These are phyloP conservation scores for Haplosporangium sp. DNA, from an alignment of 371 early-diverging fungal genomes.

Conservation along the genomic window DNA sequence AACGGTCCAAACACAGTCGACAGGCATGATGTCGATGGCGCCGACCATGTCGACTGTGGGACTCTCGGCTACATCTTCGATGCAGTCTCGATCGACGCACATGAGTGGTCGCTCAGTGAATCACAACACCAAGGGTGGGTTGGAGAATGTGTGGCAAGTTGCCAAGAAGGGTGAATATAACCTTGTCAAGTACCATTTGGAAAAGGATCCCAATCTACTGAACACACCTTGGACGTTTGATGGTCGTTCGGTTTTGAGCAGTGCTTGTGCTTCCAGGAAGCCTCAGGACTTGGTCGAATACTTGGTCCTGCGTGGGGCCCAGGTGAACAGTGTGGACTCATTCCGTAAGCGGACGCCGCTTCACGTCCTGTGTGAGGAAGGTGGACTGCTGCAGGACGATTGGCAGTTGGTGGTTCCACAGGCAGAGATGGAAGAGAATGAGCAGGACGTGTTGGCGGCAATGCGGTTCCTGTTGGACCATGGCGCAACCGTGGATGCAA, in stretches of 20 bases:
- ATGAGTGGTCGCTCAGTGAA: neutral
- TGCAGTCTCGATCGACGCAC: slow-evolving; percentile 15
- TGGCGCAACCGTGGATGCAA: slow-evolving; percentile 48
- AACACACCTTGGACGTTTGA: slow-evolving; percentile 53
- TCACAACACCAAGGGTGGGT: slow-evolving; percentile 25
- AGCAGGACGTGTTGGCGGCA: slow-evolving; percentile 48
- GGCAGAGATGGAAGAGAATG: slow-evolving; percentile 44
- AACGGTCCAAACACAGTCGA: slow-evolving; percentile 39
- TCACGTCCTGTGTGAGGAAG: slow-evolving; percentile 46
- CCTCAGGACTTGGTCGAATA: slow-evolving; percentile 51
- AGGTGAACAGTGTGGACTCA: slow-evolving; percentile 30
- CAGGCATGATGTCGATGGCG: slow-evolving; percentile 43
- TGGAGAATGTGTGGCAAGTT: slow-evolving; percentile 46
- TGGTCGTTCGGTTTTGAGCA: slow-evolving; percentile 49
- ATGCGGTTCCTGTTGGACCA: slow-evolving; percentile 51
- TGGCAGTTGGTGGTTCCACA: slow-evolving; percentile 30
- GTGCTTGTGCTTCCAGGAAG: slow-evolving; percentile 47
- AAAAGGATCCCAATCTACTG: slow-evolving; percentile 40
- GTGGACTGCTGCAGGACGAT: slow-evolving; percentile 40
- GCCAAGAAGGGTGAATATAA: slow-evolving; percentile 49
- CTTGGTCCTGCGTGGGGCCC: slow-evolving; percentile 39
- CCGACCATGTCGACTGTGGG: slow-evolving; percentile 52
- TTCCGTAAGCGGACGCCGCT: slow-evolving; percentile 45
- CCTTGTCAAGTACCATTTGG: slow-evolving; percentile 45
- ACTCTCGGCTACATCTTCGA: slow-evolving; percentile 37